These are phyloP conservation scores for Elsinoe fawcettii DNA, from an alignment of 2,329 filamentous ascomycete species.

Conservation along the genomic window DNA sequence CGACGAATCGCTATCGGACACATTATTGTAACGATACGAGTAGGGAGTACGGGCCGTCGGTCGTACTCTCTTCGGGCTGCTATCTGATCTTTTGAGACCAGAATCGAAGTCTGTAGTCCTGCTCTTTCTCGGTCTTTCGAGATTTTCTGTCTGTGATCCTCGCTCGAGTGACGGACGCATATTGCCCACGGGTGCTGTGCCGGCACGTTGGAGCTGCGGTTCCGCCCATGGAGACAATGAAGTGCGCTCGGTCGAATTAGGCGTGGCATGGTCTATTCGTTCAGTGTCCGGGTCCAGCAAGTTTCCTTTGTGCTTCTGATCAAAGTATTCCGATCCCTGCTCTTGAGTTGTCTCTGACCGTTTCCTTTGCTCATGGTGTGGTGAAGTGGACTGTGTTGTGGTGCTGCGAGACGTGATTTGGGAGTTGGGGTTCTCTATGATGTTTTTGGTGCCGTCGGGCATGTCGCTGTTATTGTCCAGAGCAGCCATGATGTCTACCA, in stretches of 20 bases:
- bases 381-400: neutral
- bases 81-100: neutral
- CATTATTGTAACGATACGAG: constrained; percentile 2
- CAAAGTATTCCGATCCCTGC: constrained; percentile 7
- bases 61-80: neutral
- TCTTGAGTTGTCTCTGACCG: neutral
- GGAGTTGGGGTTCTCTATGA: neutral
- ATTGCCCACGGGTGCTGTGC: constrained; percentile 3
- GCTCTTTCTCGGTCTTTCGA: neutral
- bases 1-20: constrained; percentile 4
- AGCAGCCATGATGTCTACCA: neutral
- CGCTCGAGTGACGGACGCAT: constrained; percentile 4
- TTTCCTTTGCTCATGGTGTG: neutral
- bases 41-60: neutral
- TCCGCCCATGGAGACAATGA: neutral
- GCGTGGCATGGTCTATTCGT: neutral
- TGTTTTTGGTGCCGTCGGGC: neutral
- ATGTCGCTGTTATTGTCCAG: neutral
- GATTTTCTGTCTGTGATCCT: neutral
- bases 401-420: neutral
- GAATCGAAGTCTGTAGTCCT: neutral
- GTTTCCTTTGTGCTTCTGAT: neutral
- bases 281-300: constrained; percentile 1
- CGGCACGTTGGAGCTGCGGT: neutral
- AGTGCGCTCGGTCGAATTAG: neutral